Conservation (phyloP, 495 filamentous ascomycete genomes). For the Thozetella sp. region DNA sequence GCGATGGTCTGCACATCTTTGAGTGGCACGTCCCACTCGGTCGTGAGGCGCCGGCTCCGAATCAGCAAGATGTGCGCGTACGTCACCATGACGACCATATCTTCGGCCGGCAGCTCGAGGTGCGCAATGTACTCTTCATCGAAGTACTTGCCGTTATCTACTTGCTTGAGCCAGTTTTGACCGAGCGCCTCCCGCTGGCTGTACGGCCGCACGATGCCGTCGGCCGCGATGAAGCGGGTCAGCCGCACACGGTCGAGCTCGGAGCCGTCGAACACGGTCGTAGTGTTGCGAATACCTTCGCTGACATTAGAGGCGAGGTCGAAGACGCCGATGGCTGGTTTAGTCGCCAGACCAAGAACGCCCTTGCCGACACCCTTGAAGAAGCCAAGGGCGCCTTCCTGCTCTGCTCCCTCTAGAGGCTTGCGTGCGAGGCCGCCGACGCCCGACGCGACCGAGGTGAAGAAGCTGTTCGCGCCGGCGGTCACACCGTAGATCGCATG, state of each 20-base stretch:
- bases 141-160: slow-evolving; percentile 97
- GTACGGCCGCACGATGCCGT: slow-evolving; percentile 94
- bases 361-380: slow-evolving; percentile 98
- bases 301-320: slow-evolving; percentile 95
- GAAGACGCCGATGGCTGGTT: slow-evolving; percentile 95
- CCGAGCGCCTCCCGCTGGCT: slow-evolving; percentile 94
- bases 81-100: slow-evolving; percentile 94
- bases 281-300: slow-evolving; percentile 97
- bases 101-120: slow-evolving; percentile 84
- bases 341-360: slow-evolving; percentile 87
- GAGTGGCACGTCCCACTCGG: slow-evolving; percentile 93
- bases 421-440: slow-evolving; percentile 92
- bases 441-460: slow-evolving; percentile 86
- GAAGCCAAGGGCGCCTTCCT: slow-evolving; percentile 90
- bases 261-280: slow-evolving; percentile 93
- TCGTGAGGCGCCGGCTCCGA: slow-evolving; percentile 76
- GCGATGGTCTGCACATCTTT: slow-evolving; percentile 96
- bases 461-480: slow-evolving; percentile 92
- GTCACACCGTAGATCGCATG: slow-evolving; percentile 97
- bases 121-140: slow-evolving; percentile 97
- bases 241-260: slow-evolving; percentile 93
- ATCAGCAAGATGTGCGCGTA: slow-evolving; percentile 92
- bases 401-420: slow-evolving; percentile 93
- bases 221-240: slow-evolving; percentile 85
- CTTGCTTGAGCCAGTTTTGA: slow-evolving; percentile 97